A percentile compares a stretch with the other conserved stretches of the same genome.
Evolutionary conservation across 2,329 filamentous ascomycete species (phyloP).

Genomic region (Daldinia sp.): DNA sequence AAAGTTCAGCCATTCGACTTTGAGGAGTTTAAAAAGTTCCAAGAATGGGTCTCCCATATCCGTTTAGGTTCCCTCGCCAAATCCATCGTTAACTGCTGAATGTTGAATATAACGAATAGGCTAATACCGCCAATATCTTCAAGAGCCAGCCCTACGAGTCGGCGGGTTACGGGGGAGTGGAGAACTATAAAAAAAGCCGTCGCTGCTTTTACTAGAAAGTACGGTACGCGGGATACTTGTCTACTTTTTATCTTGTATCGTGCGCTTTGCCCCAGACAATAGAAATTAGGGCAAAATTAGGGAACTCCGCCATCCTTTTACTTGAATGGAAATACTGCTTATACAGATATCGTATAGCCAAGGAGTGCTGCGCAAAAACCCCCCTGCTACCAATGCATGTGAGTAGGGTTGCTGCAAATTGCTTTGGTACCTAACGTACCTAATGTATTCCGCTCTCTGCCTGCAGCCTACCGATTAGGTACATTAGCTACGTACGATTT

Average conservation of each 20-base stretch:
- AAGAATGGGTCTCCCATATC: too few relatives aligned
- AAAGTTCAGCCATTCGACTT: background rate
- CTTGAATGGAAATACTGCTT: background rate
- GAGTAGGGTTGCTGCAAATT: background rate
- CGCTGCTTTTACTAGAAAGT: conserved; percentile 31
- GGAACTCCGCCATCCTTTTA: conserved; percentile 7
- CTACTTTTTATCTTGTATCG: background rate
- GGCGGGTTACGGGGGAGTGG: conserved; percentile 1
- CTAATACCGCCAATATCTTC: conserved; percentile 19
- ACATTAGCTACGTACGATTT: background rate
- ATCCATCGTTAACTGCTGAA: conserved; percentile 12
- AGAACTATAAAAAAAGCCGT: background rate
- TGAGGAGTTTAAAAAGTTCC: background rate
- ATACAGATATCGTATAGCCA: background rate
- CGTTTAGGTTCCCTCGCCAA: conserved; percentile 22
- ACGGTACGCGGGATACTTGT: background rate
- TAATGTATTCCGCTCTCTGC: too few relatives aligned
- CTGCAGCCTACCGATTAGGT: too few relatives aligned
- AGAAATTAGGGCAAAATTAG: conserved; percentile 35
- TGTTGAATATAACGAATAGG: conserved; percentile 18
- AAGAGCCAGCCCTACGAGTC: conserved; percentile 34
- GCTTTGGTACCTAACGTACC: too few relatives aligned
- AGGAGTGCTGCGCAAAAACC: background rate
- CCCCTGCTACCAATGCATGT: background rate
- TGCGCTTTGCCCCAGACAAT: background rate